Base-by-base conservation (phyloP, 108 stramenopile genomes). In the Craspedostauros australis region DNA sequence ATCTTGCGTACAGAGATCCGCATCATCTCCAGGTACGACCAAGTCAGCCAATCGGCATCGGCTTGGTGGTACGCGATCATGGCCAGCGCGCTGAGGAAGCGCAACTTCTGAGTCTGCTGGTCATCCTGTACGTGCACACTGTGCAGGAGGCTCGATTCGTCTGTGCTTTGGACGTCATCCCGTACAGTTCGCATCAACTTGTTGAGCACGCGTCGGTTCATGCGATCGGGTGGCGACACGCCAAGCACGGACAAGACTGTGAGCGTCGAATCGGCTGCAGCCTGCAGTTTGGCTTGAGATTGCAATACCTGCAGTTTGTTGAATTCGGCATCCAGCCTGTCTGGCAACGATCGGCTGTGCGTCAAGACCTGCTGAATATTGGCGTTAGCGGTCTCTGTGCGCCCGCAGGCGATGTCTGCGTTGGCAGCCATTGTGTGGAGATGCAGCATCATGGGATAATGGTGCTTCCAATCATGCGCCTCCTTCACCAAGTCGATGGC, bases 361-460 rank as follows among this genome's bases (percentile, higher is more conserved):
- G 26, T 24, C 16, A 41, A 39, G 20, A 54, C 30, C 20, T 54
- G 39, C 36, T 29, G 22, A 19, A 38, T 41, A 16, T 39, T 25
- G 11, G 24, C 5, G 5, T 41, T 21, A 41, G 39, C 41, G 24
- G 41, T 27, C 16, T 54, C 39, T 18, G 30, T 41, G 12, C 39
- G 37, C 22, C 39, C 39, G 18, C 53, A 54, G 5, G 39, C 39
- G 22, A 40, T 41, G 21, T 40, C 30, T n/a, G 41, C 24, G n/a
- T 54, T 39, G 6, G 53, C 53, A 15, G 53, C 37, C 12, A 29
- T 28, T 27, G 25, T 54, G 21, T 54, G 41, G 22, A 54, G 29
- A 12, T 54, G 20, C 39, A 49, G 38, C 2, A 46, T 20, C 3
- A 60, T 34, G 50, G 48, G 37, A 50, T 60, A 49, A 32, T 60